Evolutionary conservation across 768 basidiomycete genomes (phyloP), one percentile per base, ranked within the genome.

Genomic region (Chalciporus piperatus): DNA sequence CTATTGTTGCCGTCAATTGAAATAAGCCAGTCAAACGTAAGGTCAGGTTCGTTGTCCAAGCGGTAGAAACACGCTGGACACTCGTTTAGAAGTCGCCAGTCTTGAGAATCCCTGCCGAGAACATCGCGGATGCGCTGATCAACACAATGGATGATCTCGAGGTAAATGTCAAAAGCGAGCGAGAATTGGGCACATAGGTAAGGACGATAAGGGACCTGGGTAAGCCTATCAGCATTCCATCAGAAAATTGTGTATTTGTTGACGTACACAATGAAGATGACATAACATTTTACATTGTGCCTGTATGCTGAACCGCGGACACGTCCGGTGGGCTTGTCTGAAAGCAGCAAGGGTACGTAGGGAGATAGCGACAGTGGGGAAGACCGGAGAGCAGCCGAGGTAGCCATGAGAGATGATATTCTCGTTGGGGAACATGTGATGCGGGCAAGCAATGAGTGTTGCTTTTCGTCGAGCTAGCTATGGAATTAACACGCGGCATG

Each of bases 31-130:
- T 11, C 11, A 14, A 59, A 54, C 2, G 32, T 2, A 0, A 60
- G 47, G 0, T 9, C 5, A 0, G 39, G 55, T 14, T 61, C 43
- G 37, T 55, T 47, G 1, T 47, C n/a, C 0, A 61, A 25, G 3
- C 23, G 16, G 10, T 61, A 55, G 3, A 53, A 58, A 13, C 59
- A 60, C 0, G 54, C 25, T 1, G 48, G 60, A 16, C 60, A 61
- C 0, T 22, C 39, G 33, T 59, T 57, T 1, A 4, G 6, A 11
- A 57, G 2, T 3, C 16, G 3, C 60, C 60, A 61, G 13, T 59
- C 7, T 22, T 17, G 25, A 3, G 19, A 10, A 8, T 52, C 8
- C 1, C 16, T 32, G 12, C 12, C 22, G 3, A 58, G 39, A 3
- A 16, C 16, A 19, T 3, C n/a, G 6, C 32, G 13, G 14, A 50